phyloP scores from a whole-genome alignment of 2,329 filamentous ascomycete species.

The Apiospora saccharicola region DNA sequence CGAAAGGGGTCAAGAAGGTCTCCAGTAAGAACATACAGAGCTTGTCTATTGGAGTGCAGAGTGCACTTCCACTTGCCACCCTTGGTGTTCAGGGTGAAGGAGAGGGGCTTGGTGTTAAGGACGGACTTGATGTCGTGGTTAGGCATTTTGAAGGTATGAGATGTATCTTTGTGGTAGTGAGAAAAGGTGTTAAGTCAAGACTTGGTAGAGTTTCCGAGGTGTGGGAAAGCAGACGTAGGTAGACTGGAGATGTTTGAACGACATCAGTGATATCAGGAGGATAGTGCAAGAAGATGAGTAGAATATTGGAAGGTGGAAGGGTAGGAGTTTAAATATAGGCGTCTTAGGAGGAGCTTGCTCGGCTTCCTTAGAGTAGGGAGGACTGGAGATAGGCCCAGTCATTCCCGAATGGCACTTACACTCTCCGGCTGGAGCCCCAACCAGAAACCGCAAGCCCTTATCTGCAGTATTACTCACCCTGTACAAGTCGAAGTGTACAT shows the following conservation, averaged over 20 bases:
- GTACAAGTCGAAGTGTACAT: background rate
- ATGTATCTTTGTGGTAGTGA: conserved; percentile 11
- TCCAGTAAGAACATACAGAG: conserved; percentile 38
- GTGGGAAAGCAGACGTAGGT: background rate
- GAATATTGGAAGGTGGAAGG: background rate
- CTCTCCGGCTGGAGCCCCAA: background rate
- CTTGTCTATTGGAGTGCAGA: conserved; percentile 41
- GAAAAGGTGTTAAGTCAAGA: background rate
- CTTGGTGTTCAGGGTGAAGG: conserved; percentile 42
- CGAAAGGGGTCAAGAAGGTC: conserved; percentile 3
- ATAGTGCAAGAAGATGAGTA: background rate
- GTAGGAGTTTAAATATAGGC: background rate
- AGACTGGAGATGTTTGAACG: background rate
- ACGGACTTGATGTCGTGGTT: conserved; percentile 37
- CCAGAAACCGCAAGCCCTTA: conserved; percentile 13
- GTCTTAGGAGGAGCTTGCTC: background rate
- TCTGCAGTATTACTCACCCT: conserved; percentile 16
- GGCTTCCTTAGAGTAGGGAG: background rate
- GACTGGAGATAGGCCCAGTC: background rate
- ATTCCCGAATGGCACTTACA: background rate
- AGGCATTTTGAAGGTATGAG: conserved; percentile 38
- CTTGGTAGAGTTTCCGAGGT: background rate
- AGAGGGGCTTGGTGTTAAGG: conserved; percentile 39
- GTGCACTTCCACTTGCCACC: conserved; percentile 42
- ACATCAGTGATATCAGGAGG: background rate